phyloP scores from a whole-genome alignment of 306 rosid genomes.

The Ormosia semicastrata region DNA sequence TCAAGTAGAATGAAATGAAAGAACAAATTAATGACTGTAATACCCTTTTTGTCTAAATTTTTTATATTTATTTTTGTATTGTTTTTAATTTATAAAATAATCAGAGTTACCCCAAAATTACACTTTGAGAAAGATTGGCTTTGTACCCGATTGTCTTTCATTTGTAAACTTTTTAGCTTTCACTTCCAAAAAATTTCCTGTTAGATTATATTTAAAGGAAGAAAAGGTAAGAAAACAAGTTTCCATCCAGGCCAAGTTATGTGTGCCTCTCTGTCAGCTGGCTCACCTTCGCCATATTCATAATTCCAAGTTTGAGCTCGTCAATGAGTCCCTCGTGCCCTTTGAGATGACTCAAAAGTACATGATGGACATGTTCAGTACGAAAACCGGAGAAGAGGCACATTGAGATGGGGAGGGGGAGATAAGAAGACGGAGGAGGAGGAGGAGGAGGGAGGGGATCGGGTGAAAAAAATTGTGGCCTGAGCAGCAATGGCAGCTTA shows the following conservation, averaged over 20 bases:
- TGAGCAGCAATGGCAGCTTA: not conserved
- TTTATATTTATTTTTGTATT: not conserved
- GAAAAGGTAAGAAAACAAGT: not conserved
- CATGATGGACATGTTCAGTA: not conserved
- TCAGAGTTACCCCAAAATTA: not conserved
- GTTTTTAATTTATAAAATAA: not conserved
- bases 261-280: not conserved
- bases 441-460: not conserved
- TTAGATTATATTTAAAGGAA: not conserved
- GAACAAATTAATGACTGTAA: not conserved
- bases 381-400: not conserved
- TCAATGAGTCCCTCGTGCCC: not conserved
- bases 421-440: not conserved
- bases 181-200: not conserved
- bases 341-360: not conserved
- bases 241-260: not conserved
- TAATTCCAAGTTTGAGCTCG: not conserved
- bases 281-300: not conserved
- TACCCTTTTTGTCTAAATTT: not conserved
- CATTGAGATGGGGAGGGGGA: not conserved
- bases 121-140: not conserved
- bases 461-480: not conserved
- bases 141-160: not conserved
- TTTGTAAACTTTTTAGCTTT: not conserved
- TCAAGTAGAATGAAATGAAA: not conserved